These are phyloP conservation scores for Eimeria nieschulzi DNA, from an alignment of 169 alveolate species.

Conservation along the genomic window DNA sequence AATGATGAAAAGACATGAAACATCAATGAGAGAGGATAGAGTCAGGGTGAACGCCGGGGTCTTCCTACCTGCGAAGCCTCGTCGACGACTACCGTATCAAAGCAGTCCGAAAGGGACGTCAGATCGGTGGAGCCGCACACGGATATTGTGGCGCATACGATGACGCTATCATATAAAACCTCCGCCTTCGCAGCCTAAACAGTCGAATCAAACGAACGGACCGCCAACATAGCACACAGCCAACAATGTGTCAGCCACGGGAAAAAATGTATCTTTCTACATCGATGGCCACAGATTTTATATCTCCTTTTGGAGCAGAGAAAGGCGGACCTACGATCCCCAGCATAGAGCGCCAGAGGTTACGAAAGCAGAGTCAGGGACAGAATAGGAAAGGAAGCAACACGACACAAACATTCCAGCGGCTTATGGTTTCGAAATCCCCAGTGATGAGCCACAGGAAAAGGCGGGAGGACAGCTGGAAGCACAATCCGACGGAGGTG, in stretches of 20 bases:
- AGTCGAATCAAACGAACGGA: neutral
- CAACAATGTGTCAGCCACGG: neutral
- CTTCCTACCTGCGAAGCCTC: constrained; percentile 95
- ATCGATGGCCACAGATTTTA: too few relatives aligned
- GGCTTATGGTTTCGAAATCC: too few relatives aligned
- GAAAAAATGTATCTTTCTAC: neutral
- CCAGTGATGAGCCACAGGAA: too few relatives aligned
- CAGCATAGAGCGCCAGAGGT: too few relatives aligned
- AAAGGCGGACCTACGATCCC: too few relatives aligned
- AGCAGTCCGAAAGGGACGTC: constrained; percentile 82
- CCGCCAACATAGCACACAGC: neutral
- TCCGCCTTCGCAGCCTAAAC: constrained; percentile 78
- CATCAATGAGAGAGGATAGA: neutral
- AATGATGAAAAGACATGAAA: neutral
- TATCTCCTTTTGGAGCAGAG: too few relatives aligned
- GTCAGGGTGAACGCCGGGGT: neutral
- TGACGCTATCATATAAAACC: constrained; percentile 85
- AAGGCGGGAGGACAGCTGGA: too few relatives aligned
- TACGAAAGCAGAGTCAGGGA: too few relatives aligned
- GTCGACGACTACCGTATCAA: constrained; percentile 97
- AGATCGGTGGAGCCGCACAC: constrained; percentile 92
- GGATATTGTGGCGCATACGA: constrained; percentile 92
- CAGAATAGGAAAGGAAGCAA: too few relatives aligned
- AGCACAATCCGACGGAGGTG: neutral
- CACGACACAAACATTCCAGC: too few relatives aligned